Evolutionary conservation across 768 basidiomycete genomes (phyloP), one percentile per base, ranked within the genome.

Genomic region (Psilocybe sp.): DNA sequence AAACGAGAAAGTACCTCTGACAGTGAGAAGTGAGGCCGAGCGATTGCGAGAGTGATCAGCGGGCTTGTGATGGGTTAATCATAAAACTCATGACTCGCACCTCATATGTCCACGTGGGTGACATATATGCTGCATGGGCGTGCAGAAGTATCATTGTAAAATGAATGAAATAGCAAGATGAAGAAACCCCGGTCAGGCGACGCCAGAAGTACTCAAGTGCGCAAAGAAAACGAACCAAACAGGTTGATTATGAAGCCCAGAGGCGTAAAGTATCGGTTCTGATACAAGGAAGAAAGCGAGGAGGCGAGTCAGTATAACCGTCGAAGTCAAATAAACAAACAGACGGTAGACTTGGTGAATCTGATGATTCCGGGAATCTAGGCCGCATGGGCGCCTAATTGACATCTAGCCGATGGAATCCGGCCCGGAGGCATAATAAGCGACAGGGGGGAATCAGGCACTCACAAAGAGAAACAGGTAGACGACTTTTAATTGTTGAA

Each of bases 231-330:
- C 57, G 47, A 57, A 72, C 75, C 79, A 49, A 67, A 75, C 11
- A 84, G 58, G 50, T 84, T 83, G 40, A 84, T 60, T 14, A 84
- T 75, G 58, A 86, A 85, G 1, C 79, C 80, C 2, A 85, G 64
- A 0, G 83, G 83, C 0, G 79, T 83, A 15, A 85, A 64, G 56
- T 86, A 86, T 19, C 84, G 78, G 56, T 85, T 85, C 82, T 85
- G 36, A 9, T 31, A 7, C 18, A 14, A 28, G 3, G 32, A 32
- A 33, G 11, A 5, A 20, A 32, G 9, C 12, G 15, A 16, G n/a
- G 32, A 37, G 8, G 18, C 5, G 20, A 19, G 8, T 23, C 7
- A 28, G 23, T 28, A 4, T 7, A 28, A 28, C 7, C 23, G 3
- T 7, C 7, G 23, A 28, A 28, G 23, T 28, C 23, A 28, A 28